These are phyloP conservation scores for Hydrangea macrophylla DNA, from an alignment of 148 eudicot species.

Conservation along the genomic window DNA sequence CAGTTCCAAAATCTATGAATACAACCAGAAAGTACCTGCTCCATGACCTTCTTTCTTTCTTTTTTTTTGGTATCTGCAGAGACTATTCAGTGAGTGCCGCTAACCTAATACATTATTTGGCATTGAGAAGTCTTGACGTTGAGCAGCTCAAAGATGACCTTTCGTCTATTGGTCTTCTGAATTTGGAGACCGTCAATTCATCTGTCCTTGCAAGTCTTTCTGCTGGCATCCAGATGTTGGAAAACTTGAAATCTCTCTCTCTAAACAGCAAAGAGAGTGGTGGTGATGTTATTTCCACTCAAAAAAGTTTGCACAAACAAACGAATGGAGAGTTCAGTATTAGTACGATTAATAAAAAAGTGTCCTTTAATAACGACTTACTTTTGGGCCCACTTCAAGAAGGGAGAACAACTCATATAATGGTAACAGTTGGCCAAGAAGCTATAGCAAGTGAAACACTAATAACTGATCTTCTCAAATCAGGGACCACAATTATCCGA, in stretches of 20 bases:
- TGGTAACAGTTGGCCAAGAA: conserved; percentile 58
- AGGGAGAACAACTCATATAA: conserved; percentile 42
- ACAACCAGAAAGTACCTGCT: neutral
- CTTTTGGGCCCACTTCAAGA: conserved; percentile 41
- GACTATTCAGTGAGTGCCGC: conserved; percentile 37
- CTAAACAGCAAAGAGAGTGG: neutral
- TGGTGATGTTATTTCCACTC: conserved; percentile 4
- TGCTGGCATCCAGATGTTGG: conserved; percentile 36
- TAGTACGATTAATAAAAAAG: conserved; percentile 32
- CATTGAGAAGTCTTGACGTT: conserved; percentile 43
- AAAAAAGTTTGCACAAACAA: conserved; percentile 14
- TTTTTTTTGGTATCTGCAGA: conserved; percentile 36
- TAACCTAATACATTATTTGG: conserved; percentile 53
- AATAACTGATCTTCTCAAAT: conserved; percentile 37
- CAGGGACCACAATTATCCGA: conserved; percentile 43
- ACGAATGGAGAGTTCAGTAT: conserved; percentile 18
- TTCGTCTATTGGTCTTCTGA: conserved; percentile 41
- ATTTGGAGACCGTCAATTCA: conserved; percentile 38
- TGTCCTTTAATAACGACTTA: conserved; percentile 27
- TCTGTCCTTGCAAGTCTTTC: conserved; percentile 49
- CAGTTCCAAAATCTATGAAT: too few relatives aligned
- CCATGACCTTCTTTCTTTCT: too few relatives aligned
- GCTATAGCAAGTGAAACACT: conserved; percentile 31
- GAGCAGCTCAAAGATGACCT: conserved; percentile 48
- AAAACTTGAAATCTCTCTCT: conserved; percentile 25